Conservation (phyloP, 2,329 filamentous ascomycete species). For the Fusarium heterosporum region DNA sequence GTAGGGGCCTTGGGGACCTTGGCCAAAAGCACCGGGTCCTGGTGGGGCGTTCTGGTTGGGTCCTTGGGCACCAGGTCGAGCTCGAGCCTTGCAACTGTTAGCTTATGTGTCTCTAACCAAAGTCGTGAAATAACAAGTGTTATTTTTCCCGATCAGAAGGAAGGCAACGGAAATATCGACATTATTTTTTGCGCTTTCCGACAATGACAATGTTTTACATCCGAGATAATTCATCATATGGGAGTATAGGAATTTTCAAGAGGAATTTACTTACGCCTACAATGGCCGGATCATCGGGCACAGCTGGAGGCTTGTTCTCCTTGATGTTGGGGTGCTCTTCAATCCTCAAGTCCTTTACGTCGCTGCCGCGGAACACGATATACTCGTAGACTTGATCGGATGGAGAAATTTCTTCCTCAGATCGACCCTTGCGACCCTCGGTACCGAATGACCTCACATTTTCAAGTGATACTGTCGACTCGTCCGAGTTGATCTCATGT, state of each 20-base stretch:
- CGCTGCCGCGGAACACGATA: conserved; percentile 97
- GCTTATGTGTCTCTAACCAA: conserved; percentile 45
- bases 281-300: conserved; percentile 96
- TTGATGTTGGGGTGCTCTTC: conserved; percentile 82
- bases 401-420: conserved; percentile 83
- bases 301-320: conserved; percentile 78
- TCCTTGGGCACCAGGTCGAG: conserved; percentile 52
- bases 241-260: conserved; percentile 46
- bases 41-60: conserved; percentile 51
- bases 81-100: conserved; percentile 55
- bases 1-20: conserved; percentile 59
- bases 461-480: conserved; percentile 95
- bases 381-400: conserved; percentile 96
- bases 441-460: conserved; percentile 96
- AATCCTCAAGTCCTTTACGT: conserved; percentile 97
- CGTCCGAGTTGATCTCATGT: conserved; percentile 97
- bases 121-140: conserved; percentile 19
- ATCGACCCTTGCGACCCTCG: conserved; percentile 84
- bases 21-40: conserved; percentile 56
- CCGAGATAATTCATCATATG: conserved; percentile 95
- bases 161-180: conserved; percentile 99
- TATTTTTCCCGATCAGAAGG: conserved; percentile 81
- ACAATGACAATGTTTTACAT: conserved; percentile 86
- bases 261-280: conserved; percentile 83
- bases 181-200: conserved; percentile 94